phyloP scores from a whole-genome alignment of 2,329 filamentous ascomycete genomes.

The Aspergillus sp. region DNA sequence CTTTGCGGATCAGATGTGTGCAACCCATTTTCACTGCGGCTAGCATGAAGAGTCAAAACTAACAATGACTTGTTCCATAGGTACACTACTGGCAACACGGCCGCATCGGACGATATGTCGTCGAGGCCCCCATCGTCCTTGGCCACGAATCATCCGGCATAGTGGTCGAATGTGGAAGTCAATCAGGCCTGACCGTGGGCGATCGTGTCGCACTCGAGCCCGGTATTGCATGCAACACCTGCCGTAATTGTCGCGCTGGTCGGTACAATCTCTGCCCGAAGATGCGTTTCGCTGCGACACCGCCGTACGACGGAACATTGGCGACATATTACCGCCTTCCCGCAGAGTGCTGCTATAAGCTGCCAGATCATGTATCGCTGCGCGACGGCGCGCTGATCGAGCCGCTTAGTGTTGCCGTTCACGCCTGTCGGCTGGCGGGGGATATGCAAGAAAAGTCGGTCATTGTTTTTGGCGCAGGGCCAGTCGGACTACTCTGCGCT shows the following conservation, averaged over 20 bases:
- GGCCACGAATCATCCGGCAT: constrained; percentile 70
- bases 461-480: constrained; percentile 79
- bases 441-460: constrained; percentile 73
- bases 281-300: constrained; percentile 87
- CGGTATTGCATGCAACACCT: constrained; percentile 68
- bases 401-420: constrained; percentile 78
- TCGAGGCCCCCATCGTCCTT: constrained; percentile 40
- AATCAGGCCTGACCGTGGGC: constrained; percentile 54
- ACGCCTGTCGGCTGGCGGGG: constrained; percentile 70
- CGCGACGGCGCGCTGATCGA: constrained; percentile 87
- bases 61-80: constrained; percentile 6
- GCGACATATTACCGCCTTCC: constrained; percentile 78
- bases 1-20: constrained; percentile 78
- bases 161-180: constrained; percentile 59
- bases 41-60: too few species aligned
- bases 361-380: constrained; percentile 59
- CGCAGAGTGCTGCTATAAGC: constrained; percentile 83
- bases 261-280: constrained; percentile 82
- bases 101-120: constrained; percentile 36
- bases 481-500: constrained; percentile 79
- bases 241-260: constrained; percentile 70
- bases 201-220: constrained; percentile 76
- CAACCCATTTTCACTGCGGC: too few species aligned
- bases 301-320: constrained; percentile 81
- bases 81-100: constrained; percentile 44